phyloP scores from a whole-genome alignment of 306 rosid genomes.

The Hippophae tibetana region DNA sequence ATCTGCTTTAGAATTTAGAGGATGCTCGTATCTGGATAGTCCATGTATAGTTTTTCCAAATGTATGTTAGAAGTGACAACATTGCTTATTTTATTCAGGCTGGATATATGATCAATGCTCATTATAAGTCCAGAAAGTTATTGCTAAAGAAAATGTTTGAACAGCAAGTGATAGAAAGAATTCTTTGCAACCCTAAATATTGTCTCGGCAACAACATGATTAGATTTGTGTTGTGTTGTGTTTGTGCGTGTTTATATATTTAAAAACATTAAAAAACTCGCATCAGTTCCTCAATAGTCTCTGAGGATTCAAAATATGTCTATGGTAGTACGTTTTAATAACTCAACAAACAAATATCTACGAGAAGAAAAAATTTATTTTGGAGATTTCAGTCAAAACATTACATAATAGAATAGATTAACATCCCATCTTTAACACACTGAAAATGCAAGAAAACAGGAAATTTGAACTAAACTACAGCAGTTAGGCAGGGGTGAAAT shows the following conservation, averaged over 20 bases:
- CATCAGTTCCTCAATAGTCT: neutral
- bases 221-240: neutral
- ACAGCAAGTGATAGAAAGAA: neutral
- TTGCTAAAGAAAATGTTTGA: too few relatives aligned
- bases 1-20: too few relatives aligned
- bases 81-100: too few relatives aligned
- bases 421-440: neutral
- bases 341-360: neutral
- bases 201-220: neutral
- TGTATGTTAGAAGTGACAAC: too few relatives aligned
- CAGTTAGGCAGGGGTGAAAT: conserved; percentile 67
- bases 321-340: too few relatives aligned
- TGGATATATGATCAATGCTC: too few relatives aligned
- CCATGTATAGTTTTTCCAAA: too few relatives aligned
- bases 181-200: too few relatives aligned
- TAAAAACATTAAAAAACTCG: neutral
- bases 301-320: too few relatives aligned
- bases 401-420: conserved; percentile 9
- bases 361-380: conserved; percentile 7
- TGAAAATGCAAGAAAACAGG: conserved; percentile 13
- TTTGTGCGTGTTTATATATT: neutral
- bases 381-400: conserved; percentile 20
- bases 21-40: too few relatives aligned
- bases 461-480: conserved; percentile 43
- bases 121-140: too few relatives aligned